Percentiles rank a stretch among this genome's conserved stretches.
Evolutionary conservation across 1,139 yeast genomes (phyloP).

Genomic region (Tardiomyces blankii): DNA sequence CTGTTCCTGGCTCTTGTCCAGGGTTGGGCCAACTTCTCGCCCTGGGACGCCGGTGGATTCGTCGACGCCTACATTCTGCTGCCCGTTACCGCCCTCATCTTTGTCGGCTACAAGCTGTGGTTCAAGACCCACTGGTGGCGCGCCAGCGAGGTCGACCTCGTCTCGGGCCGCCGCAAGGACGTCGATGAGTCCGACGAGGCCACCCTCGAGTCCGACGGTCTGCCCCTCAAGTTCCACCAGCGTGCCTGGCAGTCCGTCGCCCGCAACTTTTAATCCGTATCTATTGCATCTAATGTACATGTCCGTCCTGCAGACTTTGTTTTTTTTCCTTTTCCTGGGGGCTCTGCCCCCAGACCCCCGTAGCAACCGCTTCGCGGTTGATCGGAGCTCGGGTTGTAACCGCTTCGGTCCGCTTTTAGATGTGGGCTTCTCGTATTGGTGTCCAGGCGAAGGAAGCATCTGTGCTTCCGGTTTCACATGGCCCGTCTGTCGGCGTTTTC

Average conservation of each 20-base stretch:
- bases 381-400: no score
- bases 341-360: no score
- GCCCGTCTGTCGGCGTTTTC: no score
- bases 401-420: no score
- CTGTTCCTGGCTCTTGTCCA: slow-evolving; percentile 49
- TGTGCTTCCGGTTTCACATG: no score
- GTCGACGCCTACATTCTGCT: slow-evolving; percentile 56
- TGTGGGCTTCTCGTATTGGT: no score
- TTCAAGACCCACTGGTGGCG: slow-evolving; percentile 34
- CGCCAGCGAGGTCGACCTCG: slow-evolving; percentile 36
- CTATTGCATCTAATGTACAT: no score
- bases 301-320: no score
- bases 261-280: neutral
- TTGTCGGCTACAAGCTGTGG: slow-evolving; percentile 30
- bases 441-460: no score
- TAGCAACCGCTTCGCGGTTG: no score
- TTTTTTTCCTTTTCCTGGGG: no score
- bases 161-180: slow-evolving; percentile 25
- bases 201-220: neutral
- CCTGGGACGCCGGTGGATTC: slow-evolving; percentile 47
- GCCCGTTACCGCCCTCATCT: slow-evolving; percentile 42
- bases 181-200: slow-evolving; percentile 11
- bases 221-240: neutral
- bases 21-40: slow-evolving; percentile 57
- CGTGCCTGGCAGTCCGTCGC: neutral